These are phyloP conservation scores for Psilocybe sp. DNA, from an alignment of 768 basidiomycete species.

Conservation along the genomic window DNA sequence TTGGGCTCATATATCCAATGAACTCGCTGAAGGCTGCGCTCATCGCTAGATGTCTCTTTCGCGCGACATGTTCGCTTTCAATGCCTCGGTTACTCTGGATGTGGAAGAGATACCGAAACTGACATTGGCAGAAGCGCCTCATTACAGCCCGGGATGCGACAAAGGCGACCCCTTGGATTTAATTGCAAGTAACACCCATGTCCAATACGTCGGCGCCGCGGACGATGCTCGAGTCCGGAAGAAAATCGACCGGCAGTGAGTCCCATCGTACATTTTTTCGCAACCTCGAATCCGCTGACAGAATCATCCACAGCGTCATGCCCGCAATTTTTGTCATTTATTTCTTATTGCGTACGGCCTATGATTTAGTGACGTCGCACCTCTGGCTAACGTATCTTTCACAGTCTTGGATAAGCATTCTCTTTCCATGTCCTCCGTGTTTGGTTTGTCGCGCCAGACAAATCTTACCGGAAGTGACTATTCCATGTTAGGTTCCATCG, in stretches of 20 bases:
- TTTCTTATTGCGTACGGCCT: conserved; percentile 25
- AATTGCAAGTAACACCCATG: conserved; percentile 3
- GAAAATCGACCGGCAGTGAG: conserved; percentile 28
- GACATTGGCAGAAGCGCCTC: neutral
- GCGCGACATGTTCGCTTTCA: too few species aligned
- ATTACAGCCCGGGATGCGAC: neutral
- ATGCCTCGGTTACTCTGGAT: too few species aligned
- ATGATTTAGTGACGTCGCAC: neutral
- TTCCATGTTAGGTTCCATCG: conserved; percentile 30
- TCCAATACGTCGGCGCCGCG: conserved; percentile 16
- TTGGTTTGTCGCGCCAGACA: conserved; percentile 26
- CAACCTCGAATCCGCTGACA: neutral
- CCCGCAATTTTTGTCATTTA: conserved; percentile 28
- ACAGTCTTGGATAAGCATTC: conserved; percentile 33
- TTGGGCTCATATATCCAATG: too few species aligned
- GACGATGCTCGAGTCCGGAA: conserved; percentile 22
- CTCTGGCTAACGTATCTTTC: neutral
- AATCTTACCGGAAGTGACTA: conserved; percentile 30
- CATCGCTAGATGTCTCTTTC: too few species aligned
- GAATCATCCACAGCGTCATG: conserved; percentile 21
- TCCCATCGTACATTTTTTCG: neutral
- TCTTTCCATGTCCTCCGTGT: conserved; percentile 30
- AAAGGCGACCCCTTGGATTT: conserved; percentile 16
- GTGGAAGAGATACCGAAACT: too few species aligned
- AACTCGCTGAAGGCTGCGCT: too few species aligned